A percentile compares a stretch with the other conserved stretches of the same genome.
phyloP scores from a whole-genome alignment of 2,329 filamentous ascomycete genomes.

The Coniella vitis region DNA sequence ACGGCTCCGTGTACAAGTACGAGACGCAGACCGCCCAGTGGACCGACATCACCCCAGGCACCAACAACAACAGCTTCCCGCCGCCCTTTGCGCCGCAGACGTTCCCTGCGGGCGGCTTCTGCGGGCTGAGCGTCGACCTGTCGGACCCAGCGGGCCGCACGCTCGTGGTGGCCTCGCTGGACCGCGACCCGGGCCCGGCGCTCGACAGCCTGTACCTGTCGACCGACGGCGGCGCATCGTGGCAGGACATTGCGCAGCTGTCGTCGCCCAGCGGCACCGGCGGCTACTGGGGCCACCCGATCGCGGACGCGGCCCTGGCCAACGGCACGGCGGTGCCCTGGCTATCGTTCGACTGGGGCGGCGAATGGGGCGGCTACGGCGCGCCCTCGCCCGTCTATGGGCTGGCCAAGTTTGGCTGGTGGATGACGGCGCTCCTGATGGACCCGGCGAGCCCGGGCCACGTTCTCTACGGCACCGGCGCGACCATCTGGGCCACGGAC shows the following conservation, averaged over 20 bases:
- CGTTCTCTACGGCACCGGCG: conserved; percentile 7
- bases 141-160: not conserved
- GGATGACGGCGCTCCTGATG: conserved; percentile 7
- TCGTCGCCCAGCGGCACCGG: conserved; percentile 1
- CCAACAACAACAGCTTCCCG: conserved; percentile 7
- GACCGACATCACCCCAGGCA: conserved; percentile 5
- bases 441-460: not conserved
- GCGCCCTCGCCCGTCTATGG: conserved; percentile 1
- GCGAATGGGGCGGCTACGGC: conserved; percentile 3
- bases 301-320: not conserved
- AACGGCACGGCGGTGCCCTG: conserved; percentile 6
- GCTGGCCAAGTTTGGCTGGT: conserved; percentile 8
- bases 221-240: not conserved
- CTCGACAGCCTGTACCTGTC: conserved; percentile 9
- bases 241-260: conserved; percentile 5
- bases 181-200: conserved; percentile 4
- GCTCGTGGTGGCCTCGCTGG: conserved; percentile 2
- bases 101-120: conserved; percentile 1
- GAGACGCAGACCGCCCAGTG: not conserved
- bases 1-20: conserved; percentile 7
- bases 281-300: conserved; percentile 8
- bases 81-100: conserved; percentile 1
- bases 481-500: conserved; percentile 7
- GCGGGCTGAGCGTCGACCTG: conserved; percentile 2
- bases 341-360: conserved; percentile 5